Evolutionary conservation across 2,329 filamentous ascomycete genomes (phyloP).

Genomic region (Microcyclospora pomicola): DNA sequence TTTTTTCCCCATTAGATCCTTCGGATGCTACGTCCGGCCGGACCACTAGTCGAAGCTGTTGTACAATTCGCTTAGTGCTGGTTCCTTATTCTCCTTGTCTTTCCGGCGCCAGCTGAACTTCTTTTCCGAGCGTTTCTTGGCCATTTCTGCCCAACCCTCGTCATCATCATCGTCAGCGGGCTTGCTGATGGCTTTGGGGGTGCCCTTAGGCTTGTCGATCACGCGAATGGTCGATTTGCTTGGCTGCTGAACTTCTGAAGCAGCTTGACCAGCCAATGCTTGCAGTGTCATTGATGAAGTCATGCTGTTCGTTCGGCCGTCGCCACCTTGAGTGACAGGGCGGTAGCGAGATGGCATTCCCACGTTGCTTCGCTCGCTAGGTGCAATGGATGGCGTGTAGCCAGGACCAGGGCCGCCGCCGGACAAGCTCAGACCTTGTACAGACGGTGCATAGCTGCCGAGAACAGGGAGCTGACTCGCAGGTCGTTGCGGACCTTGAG

Average conservation of each 20-base stretch:
- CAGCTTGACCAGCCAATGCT: conserved; percentile 14
- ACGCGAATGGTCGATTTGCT: conserved; percentile 21
- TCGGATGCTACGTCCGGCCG: neutral
- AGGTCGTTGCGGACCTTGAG: conserved; percentile 31
- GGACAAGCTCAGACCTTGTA: conserved; percentile 27
- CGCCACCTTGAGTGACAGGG: conserved; percentile 49
- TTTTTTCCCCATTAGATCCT: neutral
- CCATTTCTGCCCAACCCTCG: conserved; percentile 22
- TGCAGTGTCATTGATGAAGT: conserved; percentile 19
- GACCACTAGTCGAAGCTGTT: conserved; percentile 11
- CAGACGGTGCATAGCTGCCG: conserved; percentile 18
- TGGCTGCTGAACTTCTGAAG: conserved; percentile 4
- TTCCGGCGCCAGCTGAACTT: conserved; percentile 13
- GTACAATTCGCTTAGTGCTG: conserved; percentile 17
- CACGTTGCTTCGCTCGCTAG: conserved; percentile 87
- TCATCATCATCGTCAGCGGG: conserved; percentile 21
- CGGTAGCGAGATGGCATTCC: conserved; percentile 82
- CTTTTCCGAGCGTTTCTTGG: conserved; percentile 22
- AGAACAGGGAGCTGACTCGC: conserved; percentile 21
- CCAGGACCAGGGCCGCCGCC: conserved; percentile 30
- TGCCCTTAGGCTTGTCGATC: conserved; percentile 25
- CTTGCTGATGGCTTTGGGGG: conserved; percentile 11
- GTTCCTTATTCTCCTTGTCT: conserved; percentile 13
- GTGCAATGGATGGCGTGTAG: conserved; percentile 84
- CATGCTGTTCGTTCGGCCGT: conserved; percentile 26